These are phyloP conservation scores for Xylaria cubensis DNA, from an alignment of 495 filamentous ascomycete genomes.

Conservation along the genomic window DNA sequence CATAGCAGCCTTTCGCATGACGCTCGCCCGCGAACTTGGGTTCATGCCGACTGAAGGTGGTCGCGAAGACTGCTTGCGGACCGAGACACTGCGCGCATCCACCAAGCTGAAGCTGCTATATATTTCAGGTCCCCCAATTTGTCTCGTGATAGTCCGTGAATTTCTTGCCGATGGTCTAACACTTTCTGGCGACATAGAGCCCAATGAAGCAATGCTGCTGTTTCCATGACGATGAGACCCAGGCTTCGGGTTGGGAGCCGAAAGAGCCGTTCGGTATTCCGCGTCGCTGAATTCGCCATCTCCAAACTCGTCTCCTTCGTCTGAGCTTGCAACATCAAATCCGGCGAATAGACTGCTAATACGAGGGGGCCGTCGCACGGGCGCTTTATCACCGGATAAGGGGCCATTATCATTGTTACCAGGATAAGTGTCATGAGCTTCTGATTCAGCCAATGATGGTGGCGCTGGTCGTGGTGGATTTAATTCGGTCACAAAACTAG, in stretches of 20 bases:
- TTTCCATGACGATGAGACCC: constrained; percentile 43
- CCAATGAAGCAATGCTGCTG: constrained; percentile 39
- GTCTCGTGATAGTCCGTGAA: constrained; percentile 35
- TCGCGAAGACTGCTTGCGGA: constrained; percentile 41
- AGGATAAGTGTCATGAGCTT: constrained; percentile 71
- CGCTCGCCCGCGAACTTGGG: constrained; percentile 46
- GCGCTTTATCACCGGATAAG: constrained; percentile 64
- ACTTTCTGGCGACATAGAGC: constrained; percentile 44
- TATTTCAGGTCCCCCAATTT: constrained; percentile 35
- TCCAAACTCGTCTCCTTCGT: constrained; percentile 62
- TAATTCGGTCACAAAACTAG: constrained; percentile 50
- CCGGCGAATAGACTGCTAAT: constrained; percentile 87
- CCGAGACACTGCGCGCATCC: constrained; percentile 42
- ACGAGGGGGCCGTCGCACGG: constrained; percentile 71
- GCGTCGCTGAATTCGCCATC: constrained; percentile 69
- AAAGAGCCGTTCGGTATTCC: constrained; percentile 68
- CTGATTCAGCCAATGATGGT: constrained; percentile 36
- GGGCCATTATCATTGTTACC: constrained; percentile 87
- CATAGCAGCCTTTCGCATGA: constrained; percentile 68
- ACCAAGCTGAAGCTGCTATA: constrained; percentile 40
- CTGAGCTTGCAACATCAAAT: constrained; percentile 67
- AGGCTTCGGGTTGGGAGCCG: constrained; percentile 60
- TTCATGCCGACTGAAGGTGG: constrained; percentile 39
- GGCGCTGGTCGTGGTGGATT: constrained; percentile 54
- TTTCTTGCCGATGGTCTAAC: constrained; percentile 34